Conservation (phyloP, 2,329 filamentous ascomycete genomes). For the Fusarium nanum region DNA sequence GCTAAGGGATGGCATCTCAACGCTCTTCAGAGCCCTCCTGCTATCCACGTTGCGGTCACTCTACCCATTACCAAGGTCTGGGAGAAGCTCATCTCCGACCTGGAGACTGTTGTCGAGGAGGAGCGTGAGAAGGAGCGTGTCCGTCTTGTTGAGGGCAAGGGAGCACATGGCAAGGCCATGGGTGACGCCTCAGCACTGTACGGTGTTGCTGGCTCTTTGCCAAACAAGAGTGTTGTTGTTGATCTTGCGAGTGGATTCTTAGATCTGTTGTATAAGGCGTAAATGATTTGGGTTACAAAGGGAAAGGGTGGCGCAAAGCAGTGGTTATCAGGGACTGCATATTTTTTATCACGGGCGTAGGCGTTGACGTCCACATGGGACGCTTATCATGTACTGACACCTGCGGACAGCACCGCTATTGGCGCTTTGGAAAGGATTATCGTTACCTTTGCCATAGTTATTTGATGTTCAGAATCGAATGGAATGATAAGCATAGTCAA, state of each 20-base stretch:
- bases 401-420: neutral
- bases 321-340: slow-evolving; percentile 2
- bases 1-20: slow-evolving; percentile 94
- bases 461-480: slow-evolving; percentile 1
- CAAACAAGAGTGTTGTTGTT: slow-evolving; percentile 94
- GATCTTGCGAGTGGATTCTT: slow-evolving; percentile 91
- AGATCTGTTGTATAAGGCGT: slow-evolving; percentile 92
- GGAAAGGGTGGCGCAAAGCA: slow-evolving; percentile 3
- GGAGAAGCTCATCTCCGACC: slow-evolving; percentile 81
- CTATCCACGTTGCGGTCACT: slow-evolving; percentile 94
- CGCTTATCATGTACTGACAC: slow-evolving; percentile 10
- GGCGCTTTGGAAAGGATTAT: neutral
- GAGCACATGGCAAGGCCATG: slow-evolving; percentile 71
- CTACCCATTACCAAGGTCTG: slow-evolving; percentile 84
- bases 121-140: slow-evolving; percentile 86
- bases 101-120: slow-evolving; percentile 73
- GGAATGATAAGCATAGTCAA: neutral
- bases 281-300: slow-evolving; percentile 39
- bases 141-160: slow-evolving; percentile 75
- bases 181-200: slow-evolving; percentile 91
- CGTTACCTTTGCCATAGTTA: neutral
- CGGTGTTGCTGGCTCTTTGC: slow-evolving; percentile 92
- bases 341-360: slow-evolving; percentile 15
- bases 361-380: slow-evolving; percentile 21
- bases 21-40: slow-evolving; percentile 88